These are phyloP conservation scores for Stachybotrys chartarum DNA, from an alignment of 2,329 filamentous ascomycete species.

Conservation along the genomic window DNA sequence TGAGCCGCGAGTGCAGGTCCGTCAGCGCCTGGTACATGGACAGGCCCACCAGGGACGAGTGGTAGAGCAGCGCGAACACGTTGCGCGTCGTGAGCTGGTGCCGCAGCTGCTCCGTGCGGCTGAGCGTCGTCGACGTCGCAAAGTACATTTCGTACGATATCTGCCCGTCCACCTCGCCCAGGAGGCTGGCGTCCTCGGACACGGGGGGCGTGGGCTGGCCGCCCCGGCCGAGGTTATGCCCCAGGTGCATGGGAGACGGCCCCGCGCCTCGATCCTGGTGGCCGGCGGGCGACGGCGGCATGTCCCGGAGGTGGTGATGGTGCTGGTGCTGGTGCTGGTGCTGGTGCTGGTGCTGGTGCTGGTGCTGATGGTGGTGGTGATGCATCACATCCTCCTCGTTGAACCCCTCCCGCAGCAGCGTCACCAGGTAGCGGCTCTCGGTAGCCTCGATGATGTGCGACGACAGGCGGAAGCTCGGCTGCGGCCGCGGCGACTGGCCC, in stretches of 20 bases:
- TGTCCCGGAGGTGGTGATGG: not conserved
- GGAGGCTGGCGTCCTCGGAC: slow-evolving; percentile 30
- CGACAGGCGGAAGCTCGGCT: slow-evolving; percentile 47
- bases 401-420: slow-evolving; percentile 44
- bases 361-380: not conserved
- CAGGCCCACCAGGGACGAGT: slow-evolving; percentile 56
- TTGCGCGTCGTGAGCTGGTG: slow-evolving; percentile 63
- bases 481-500: slow-evolving; percentile 27
- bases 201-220: slow-evolving; percentile 23
- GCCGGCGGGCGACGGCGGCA: slow-evolving; percentile 33
- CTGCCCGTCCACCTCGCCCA: slow-evolving; percentile 40
- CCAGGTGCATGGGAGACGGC: slow-evolving; percentile 13
- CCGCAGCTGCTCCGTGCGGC: slow-evolving; percentile 39
- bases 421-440: slow-evolving; percentile 46
- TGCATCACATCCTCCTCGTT: slow-evolving; percentile 32
- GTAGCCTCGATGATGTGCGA: slow-evolving; percentile 53
- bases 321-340: not conserved
- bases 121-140: slow-evolving; percentile 44
- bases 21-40: slow-evolving; percentile 56
- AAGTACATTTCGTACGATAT: slow-evolving; percentile 59
- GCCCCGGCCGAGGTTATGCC: slow-evolving; percentile 2
- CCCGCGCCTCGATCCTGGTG: not conserved
- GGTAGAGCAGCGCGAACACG: slow-evolving; percentile 58
- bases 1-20: slow-evolving; percentile 55
- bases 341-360: not conserved